These are phyloP conservation scores for Paramecium sexaurelia DNA, from an alignment of 73 alveolate genomes.

Conservation along the genomic window DNA sequence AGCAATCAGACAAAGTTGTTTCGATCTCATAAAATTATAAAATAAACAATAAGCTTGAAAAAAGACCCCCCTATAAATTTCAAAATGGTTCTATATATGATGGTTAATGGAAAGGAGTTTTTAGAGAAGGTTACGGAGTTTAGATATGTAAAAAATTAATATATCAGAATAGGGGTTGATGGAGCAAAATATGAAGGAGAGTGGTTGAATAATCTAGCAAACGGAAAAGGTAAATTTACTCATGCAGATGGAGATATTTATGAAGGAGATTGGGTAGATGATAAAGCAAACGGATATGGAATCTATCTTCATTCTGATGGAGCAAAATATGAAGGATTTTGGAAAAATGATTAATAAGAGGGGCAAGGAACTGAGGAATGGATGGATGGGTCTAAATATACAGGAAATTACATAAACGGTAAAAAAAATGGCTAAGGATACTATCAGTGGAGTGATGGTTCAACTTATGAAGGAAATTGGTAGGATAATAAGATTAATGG, in stretches of 20 bases:
- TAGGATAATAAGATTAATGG: slow-evolving; percentile 77
- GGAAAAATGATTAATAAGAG: slow-evolving; percentile 71
- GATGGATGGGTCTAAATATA: slow-evolving; percentile 79
- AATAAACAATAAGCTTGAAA: not conserved
- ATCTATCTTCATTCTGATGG: slow-evolving; percentile 26
- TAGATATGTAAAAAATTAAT: not conserved
- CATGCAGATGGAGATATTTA: slow-evolving; percentile 58
- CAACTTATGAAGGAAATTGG: slow-evolving; percentile 75
- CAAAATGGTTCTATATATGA: slow-evolving; percentile 18
- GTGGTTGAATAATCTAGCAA: slow-evolving; percentile 24
- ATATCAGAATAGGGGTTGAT: not conserved
- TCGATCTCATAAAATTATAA: not conserved
- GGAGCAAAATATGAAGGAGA: slow-evolving; percentile 47
- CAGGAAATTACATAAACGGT: slow-evolving; percentile 73
- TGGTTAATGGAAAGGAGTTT: slow-evolving; percentile 38
- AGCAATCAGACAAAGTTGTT: not conserved
- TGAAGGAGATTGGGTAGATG: slow-evolving; percentile 58
- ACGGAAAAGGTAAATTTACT: slow-evolving; percentile 50
- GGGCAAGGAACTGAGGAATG: slow-evolving; percentile 79
- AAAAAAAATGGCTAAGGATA: slow-evolving; percentile 76
- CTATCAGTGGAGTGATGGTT: slow-evolving; percentile 78
- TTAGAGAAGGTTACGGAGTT: slow-evolving; percentile 30
- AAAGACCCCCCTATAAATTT: not conserved
- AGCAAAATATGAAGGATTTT: slow-evolving; percentile 70
- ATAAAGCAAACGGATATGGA: slow-evolving; percentile 53